Evolutionary conservation across 345 rosid genomes (phyloP), one percentile per base, ranked within the genome.

Genomic region (Ceriops tagal): DNA sequence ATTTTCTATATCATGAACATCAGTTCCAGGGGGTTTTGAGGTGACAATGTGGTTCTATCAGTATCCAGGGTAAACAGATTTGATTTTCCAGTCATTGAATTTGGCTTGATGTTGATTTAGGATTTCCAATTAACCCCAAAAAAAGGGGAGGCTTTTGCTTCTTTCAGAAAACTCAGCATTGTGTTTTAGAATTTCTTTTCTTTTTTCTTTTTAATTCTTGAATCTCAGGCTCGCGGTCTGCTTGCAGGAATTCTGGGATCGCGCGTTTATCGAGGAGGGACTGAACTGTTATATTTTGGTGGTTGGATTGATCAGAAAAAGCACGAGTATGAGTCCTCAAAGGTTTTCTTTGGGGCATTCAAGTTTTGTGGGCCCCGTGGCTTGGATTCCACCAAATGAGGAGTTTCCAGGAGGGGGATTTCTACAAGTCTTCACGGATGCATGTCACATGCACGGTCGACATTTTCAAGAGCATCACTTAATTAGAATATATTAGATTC

Each of bases 181-280:
- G 27, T 39, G 1, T 16, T 6, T 62, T 27, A 39, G 46, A 28
- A 59, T 11, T 8, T n/a, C 24, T 28, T 28, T 20, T 65, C 24
- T 3, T 31, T 31, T 31, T 31, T 31, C 5, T 31, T 31, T 31
- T 31, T 31, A 4, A 32, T 58, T 43, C 37, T 55, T 59, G 24
- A 55, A 37, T 53, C 15, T 70, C 78, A 95, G 98, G 99, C 82
- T 68, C 96, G 98, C 59, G 92, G 93, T 32, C 97, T 73, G 84
- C 92, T 49, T 90, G 98, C 71, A 87, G 81, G 24, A 73, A 73
- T 81, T 81, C 71, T 60, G 84, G 81, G 57, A 83, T 95, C 67
- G 96, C 92, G 10, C 87, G 91, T 51, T 95, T 98, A 4, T 95
- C 99, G 6, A 82, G 97, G 71, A 98, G 92, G 71, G 99, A 95